Percentiles rank a stretch among this genome's conserved stretches.
Conservation (phyloP, 192 early-diverging fungal species). For the Linnemannia schmuckeri region DNA sequence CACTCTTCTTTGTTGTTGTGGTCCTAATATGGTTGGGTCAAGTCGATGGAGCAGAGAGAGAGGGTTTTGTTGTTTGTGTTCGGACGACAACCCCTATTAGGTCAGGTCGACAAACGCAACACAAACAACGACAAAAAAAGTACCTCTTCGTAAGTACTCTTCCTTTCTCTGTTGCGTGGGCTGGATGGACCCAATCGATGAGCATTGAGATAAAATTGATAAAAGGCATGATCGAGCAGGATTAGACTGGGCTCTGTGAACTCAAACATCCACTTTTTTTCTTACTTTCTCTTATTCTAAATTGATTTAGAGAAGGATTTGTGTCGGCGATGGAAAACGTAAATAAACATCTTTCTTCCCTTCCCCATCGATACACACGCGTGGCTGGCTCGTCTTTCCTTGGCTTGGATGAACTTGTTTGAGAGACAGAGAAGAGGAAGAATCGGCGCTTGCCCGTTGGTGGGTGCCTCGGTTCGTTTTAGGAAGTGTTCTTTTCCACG, state of each 20-base stretch:
- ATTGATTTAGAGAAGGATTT: neutral
- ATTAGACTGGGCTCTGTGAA: conserved; percentile 11
- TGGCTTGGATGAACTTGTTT: neutral
- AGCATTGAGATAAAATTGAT: conserved; percentile 16
- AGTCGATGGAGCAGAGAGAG: neutral
- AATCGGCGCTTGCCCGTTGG: neutral
- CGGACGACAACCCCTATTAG: neutral
- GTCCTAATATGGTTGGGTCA: neutral
- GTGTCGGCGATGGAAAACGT: neutral
- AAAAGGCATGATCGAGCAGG: conserved; percentile 13
- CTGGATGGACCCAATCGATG: neutral
- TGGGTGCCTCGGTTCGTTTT: neutral
- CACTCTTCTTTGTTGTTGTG: neutral
- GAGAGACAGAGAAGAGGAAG: neutral
- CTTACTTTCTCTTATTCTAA: neutral
- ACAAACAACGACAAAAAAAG: too few species aligned
- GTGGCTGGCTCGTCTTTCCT: neutral
- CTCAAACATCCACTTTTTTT: neutral
- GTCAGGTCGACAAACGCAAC: neutral
- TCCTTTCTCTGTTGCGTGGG: too few species aligned
- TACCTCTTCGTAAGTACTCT: too few species aligned
- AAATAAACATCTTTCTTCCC: neutral
- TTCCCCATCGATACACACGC: neutral
- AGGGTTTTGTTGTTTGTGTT: neutral
- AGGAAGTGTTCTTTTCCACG: conserved; percentile 5